These are phyloP conservation scores for Cutaneotrichosporon dermatis DNA, from an alignment of 1,284 basidiomycete species.

Conservation along the genomic window DNA sequence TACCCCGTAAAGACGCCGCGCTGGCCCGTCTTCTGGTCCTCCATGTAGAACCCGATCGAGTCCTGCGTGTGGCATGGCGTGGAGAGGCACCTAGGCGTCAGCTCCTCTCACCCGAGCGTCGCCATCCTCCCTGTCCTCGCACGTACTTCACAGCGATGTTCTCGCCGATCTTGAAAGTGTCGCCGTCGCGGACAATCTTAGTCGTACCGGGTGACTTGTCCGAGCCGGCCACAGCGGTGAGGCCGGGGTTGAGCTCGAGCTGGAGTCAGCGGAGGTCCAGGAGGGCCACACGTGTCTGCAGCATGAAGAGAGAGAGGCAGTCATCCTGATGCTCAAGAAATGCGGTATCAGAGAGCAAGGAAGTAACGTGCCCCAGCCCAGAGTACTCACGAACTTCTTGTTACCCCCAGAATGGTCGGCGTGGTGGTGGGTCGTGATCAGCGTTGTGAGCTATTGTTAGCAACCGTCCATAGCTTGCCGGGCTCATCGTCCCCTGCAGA, in stretches of 20 bases:
- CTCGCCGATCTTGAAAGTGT: constrained; percentile 68
- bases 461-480: too few species aligned
- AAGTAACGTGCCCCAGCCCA: too few species aligned
- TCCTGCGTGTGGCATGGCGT: constrained; percentile 97
- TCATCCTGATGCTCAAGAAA: too few species aligned
- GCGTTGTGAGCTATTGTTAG: constrained; percentile 57
- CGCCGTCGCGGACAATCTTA: constrained; percentile 69
- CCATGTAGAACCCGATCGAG: constrained; percentile 84
- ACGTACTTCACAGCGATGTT: constrained; percentile 64
- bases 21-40: constrained; percentile 59
- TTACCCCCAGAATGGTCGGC: constrained; percentile 86
- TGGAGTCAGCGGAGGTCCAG: constrained; percentile 5
- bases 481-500: too few species aligned
- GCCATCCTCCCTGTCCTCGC: too few species aligned
- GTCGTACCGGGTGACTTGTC: constrained; percentile 64
- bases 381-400: constrained; percentile 52
- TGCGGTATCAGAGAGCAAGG: too few species aligned
- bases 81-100: constrained; percentile 62
- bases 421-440: constrained; percentile 85
- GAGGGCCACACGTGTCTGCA: too few species aligned
- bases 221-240: constrained; percentile 81
- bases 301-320: too few species aligned
- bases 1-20: constrained; percentile 81
- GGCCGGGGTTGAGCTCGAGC: constrained; percentile 53
- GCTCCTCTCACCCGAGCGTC: too few species aligned